These are phyloP conservation scores for Globisporangium ultimum DNA, from an alignment of 352 stramenopile species.

Conservation along the genomic window DNA sequence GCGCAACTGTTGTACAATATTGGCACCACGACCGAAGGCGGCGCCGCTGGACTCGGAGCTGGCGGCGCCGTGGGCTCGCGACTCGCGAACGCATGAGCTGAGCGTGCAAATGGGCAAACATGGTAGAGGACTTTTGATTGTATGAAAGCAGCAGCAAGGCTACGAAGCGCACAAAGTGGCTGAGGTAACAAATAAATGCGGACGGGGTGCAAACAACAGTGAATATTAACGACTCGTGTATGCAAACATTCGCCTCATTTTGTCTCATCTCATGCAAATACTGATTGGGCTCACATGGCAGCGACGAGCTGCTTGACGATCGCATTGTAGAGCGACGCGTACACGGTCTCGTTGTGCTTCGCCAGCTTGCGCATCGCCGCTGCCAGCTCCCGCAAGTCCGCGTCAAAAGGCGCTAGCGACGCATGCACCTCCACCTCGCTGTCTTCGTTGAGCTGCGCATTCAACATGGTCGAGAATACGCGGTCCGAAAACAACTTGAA, in stretches of 20 bases:
- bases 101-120: background rate
- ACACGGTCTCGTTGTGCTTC: constrained; percentile 69
- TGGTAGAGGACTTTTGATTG: constrained; percentile 2
- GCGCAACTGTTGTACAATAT: constrained; percentile 94
- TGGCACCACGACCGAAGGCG: constrained; percentile 19
- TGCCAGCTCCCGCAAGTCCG: constrained; percentile 35
- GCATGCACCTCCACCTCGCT: constrained; percentile 30
- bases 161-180: too few species aligned
- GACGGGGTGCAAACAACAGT: too few species aligned
- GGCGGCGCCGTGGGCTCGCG: constrained; percentile 12
- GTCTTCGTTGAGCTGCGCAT: constrained; percentile 15
- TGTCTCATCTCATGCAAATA: too few species aligned
- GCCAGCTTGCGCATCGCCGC: constrained; percentile 33
- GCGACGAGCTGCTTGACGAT: constrained; percentile 45
- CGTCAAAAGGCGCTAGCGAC: constrained; percentile 47
- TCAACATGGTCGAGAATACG: constrained; percentile 26
- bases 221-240: background rate
- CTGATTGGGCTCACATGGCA: constrained; percentile 9
- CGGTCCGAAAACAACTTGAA: constrained; percentile 59
- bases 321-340: constrained; percentile 62
- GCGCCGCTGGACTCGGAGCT: background rate
- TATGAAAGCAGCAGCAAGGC: too few species aligned
- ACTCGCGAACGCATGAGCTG: constrained; percentile 15
- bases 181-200: too few species aligned
- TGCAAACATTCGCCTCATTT: background rate